phyloP scores from a whole-genome alignment of 2,329 filamentous ascomycete species.

The Shiraia sp. region DNA sequence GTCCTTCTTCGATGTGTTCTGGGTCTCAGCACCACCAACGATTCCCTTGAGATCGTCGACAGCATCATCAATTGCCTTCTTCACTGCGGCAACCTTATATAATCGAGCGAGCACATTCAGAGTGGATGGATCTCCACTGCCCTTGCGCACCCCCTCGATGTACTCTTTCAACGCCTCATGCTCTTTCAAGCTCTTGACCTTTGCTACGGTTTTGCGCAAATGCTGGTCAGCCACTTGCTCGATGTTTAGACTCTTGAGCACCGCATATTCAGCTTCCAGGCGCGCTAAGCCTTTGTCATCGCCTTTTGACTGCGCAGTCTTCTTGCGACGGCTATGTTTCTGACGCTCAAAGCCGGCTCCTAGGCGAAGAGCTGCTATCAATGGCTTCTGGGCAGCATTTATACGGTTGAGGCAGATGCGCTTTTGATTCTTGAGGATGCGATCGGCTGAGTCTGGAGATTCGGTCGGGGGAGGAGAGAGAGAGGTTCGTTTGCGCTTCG shows the following conservation, averaged over 20 bases:
- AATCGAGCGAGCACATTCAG: conserved; percentile 63
- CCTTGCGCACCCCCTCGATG: conserved; percentile 43
- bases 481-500: conserved; percentile 40
- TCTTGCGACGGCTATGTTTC: conserved; percentile 67
- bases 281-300: conserved; percentile 57
- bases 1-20: conserved; percentile 13
- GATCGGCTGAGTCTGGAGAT: conserved; percentile 2
- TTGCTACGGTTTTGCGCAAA: conserved; percentile 60
- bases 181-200: conserved; percentile 61
- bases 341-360: conserved; percentile 79
- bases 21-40: conserved; percentile 20
- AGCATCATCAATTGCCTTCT: conserved; percentile 56
- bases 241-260: conserved; percentile 61
- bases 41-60: conserved; percentile 48
- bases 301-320: conserved; percentile 54
- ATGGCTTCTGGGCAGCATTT: conserved; percentile 59
- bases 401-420: conserved; percentile 49
- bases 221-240: conserved; percentile 56
- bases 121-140: conserved; percentile 49
- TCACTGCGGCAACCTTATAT: conserved; percentile 63
- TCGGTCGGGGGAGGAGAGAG: conserved; percentile 10
- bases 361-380: conserved; percentile 67
- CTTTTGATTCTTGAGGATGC: conserved; percentile 20
- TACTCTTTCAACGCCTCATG: conserved; percentile 52
- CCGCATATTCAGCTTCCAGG: conserved; percentile 65